Base-by-base conservation (phyloP, 2,329 filamentous ascomycete species). In the Ophiostoma angusticollis region DNA sequence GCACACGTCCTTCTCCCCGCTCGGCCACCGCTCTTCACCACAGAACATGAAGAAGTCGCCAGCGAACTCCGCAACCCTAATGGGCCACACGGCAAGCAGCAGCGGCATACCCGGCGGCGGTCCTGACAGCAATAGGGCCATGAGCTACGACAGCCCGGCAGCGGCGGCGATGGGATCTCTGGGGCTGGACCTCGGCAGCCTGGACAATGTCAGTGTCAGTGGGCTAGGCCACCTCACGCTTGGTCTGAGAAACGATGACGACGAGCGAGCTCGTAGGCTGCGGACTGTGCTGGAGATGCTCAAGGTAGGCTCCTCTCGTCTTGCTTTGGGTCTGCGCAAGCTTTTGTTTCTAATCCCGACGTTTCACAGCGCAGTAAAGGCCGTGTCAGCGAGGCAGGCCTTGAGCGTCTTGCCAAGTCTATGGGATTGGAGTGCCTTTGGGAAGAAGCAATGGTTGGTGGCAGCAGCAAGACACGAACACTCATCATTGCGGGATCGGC, bases 341-440 rank as follows among this genome's bases (percentile, higher is more conserved):
- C 30, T 23, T 34, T 11, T 27, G 5, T 19, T 23, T 33, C 73
- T 31, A 5, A 23, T 16, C 19, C 14, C 12, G 11, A 14, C 11
- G 9, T 5, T 35, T 13, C 22, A 7, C 32, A 54, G 53, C 46
- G 59, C 48, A 59, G 57, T 49, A 72, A 73, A 45, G 80, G 80
- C 4, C 62, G 77, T 29, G 75, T 89, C 27, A 84, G 80, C 48
- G 79, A 84, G 51, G 75, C 80, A 22, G 80, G 80, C 3, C 64
- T 91, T n/a, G 76, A 82, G 54, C 68, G 80, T 39, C 61, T 89
- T 22, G 79, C 76, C 8, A 71, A 73, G 49, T 67, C 74, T 39
- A 67, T 79, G 39, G 80, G 79, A n/a, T 61, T 82, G 28, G 77
- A 80, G 44, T 68, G 66, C 40, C 58, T 79, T 11, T 76, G 72